Evolutionary conservation across 805 yeast species (phyloP), one percentile per base, ranked within the genome.

Genomic region (Metschnikowia chrysomelidarum): DNA sequence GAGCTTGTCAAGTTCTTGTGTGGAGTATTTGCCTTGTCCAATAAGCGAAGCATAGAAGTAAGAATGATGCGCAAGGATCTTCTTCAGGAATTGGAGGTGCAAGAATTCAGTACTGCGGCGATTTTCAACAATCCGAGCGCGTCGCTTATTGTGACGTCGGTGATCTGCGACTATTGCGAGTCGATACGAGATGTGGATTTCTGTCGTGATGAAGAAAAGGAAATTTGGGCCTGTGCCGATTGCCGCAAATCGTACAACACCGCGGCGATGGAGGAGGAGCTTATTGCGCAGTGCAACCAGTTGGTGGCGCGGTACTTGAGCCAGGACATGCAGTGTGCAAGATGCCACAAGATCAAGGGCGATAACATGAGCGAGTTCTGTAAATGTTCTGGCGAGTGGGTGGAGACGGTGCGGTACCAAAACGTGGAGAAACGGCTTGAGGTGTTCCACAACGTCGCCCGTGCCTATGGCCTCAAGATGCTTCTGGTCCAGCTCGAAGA

Each of bases 351-450:
- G 38, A 66, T 87, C 38, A 77, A 78, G 49, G 78, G 75, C 22
- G 81, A 76, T 47, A 80, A 82, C 43, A 69, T 93, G 74, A 73
- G 87, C 20, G 68, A 68, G 19, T 78, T 78, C 56, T 94, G 98
- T 59, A 61, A 75, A 14, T 93, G 98, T 56, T 91, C 98, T 0
- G 99, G 99, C 7, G 56, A 61, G 11, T 88, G 95, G 96, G 65
- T 59, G 4, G 80, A 76, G 30, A 77, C 85, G 0, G 56, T 79
- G 14, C 53, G 67, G 4, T 62, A 64, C 31, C 60, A 53, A 4
- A 73, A 68, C 0, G 52, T 87, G 6, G 58, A 65, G 12, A 61
- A 62, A 32, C 67, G 68, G 33, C 50, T 80, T 3, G 56, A 53
- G 5, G 69, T 78, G 0, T 86, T 73, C 54, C 62, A 62, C 15